Percentiles rank a stretch among this genome's conserved stretches.
These are phyloP conservation scores for Crucibulum laeve DNA, from an alignment of 768 basidiomycete genomes.

Conservation along the genomic window DNA sequence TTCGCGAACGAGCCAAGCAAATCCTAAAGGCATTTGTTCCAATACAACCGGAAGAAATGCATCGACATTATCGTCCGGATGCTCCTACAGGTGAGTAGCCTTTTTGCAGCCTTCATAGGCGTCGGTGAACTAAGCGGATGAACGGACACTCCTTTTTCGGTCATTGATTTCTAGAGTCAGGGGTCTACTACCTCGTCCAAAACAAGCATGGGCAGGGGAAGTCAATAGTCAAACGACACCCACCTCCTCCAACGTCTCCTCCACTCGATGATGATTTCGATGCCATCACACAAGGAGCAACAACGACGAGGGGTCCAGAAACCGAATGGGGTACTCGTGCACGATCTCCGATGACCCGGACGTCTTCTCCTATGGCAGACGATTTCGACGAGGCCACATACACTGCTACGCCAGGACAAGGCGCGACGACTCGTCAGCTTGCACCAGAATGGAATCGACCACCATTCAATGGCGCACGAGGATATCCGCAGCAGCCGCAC, in stretches of 20 bases:
- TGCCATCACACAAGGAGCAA: constrained; percentile 20
- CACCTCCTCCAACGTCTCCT: constrained; percentile 31
- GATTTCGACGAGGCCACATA: constrained; percentile 33
- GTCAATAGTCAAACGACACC: constrained; percentile 30
- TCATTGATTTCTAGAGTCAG: constrained; percentile 22
- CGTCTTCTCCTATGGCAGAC: constrained; percentile 28
- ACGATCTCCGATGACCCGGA: constrained; percentile 12
- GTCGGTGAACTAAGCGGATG: background rate
- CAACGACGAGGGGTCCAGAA: constrained; percentile 18
- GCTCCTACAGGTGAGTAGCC: constrained; percentile 9
- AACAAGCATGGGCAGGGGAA: constrained; percentile 31
- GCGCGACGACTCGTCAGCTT: constrained; percentile 5
- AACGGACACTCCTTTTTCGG: constrained; percentile 2
- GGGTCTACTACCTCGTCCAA: constrained; percentile 35
- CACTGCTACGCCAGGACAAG: constrained; percentile 11
- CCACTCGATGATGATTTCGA: constrained; percentile 38
- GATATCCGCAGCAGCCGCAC: constrained; percentile 4
- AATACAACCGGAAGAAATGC: constrained; percentile 7
- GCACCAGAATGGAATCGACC: background rate
- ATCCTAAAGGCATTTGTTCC: constrained; percentile 3
- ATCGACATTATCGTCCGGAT: constrained; percentile 9
- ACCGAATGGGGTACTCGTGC: constrained; percentile 16
- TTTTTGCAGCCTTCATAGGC: constrained; percentile 5
- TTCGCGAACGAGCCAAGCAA: constrained; percentile 10
- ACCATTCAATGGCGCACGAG: constrained; percentile 8